phyloP scores from a whole-genome alignment of 2,329 filamentous ascomycete species.

The Aspergillus fischeri region DNA sequence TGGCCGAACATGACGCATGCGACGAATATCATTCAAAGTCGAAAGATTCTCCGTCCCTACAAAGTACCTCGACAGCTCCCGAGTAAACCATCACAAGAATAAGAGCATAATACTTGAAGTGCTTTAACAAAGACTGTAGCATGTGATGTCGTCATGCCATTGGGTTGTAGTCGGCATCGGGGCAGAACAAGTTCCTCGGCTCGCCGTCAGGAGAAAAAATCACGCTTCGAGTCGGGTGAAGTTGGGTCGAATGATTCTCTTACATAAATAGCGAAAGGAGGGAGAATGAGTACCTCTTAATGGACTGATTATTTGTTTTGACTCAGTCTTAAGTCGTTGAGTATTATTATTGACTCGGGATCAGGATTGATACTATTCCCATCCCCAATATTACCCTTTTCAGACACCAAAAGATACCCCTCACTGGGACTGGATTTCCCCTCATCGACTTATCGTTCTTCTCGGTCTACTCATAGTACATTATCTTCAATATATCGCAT shows the following conservation, averaged over 20 bases:
- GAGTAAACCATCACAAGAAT: neutral
- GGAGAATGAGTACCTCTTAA: neutral
- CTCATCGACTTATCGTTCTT: neutral
- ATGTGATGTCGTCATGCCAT: neutral
- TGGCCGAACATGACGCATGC: too few relatives aligned
- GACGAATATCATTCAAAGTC: too few relatives aligned
- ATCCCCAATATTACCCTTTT: neutral
- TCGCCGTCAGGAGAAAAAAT: neutral
- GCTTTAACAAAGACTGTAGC: neutral
- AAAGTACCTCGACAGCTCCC: neutral
- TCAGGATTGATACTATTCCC: too few relatives aligned
- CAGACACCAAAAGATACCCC: neutral
- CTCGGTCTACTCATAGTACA: neutral
- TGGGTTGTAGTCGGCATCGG: neutral
- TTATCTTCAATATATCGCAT: neutral
- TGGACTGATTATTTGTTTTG: neutral
- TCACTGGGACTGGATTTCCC: neutral
- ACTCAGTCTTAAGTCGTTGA: neutral
- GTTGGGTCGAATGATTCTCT: neutral
- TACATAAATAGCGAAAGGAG: neutral
- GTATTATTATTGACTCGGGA: neutral
- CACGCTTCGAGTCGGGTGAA: neutral
- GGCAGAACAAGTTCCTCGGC: neutral
- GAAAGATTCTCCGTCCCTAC: neutral
- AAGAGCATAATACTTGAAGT: neutral